phyloP scores from a whole-genome alignment of 1,139 yeast genomes.

The Saccharomyces hybrid region DNA sequence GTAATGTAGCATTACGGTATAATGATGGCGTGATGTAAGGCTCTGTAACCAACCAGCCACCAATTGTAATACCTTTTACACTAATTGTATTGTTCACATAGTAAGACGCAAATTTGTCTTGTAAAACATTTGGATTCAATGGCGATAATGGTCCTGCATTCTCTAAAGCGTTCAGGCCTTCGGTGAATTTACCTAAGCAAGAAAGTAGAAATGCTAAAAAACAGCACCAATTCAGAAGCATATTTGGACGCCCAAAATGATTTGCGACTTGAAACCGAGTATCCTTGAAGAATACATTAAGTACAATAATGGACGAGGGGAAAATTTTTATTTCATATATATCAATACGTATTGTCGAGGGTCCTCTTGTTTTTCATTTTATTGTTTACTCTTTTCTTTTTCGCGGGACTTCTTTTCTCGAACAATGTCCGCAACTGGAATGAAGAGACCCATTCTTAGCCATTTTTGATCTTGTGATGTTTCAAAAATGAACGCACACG shows the following conservation, averaged over 20 bases:
- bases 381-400: not conserved
- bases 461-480: not conserved
- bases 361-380: not conserved
- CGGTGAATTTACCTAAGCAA: not conserved
- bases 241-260: not conserved
- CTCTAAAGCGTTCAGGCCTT: not conserved
- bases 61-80: slow-evolving; percentile 45
- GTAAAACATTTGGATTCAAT: slow-evolving; percentile 2
- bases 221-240: not conserved
- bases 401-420: not conserved
- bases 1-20: slow-evolving; percentile 23
- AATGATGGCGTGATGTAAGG: slow-evolving; percentile 60
- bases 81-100: slow-evolving; percentile 2
- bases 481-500: not conserved
- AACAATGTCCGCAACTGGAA: not conserved
- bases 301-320: too few species aligned
- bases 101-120: slow-evolving; percentile 10
- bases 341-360: not conserved
- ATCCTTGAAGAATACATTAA: not conserved
- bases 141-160: not conserved
- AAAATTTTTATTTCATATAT: not conserved
- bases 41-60: slow-evolving; percentile 62
- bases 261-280: not conserved
- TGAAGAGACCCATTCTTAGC: not conserved
- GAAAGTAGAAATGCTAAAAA: not conserved